Conservation (phyloP, 768 basidiomycete genomes). For the Chalciporus pseudorubinellus region DNA sequence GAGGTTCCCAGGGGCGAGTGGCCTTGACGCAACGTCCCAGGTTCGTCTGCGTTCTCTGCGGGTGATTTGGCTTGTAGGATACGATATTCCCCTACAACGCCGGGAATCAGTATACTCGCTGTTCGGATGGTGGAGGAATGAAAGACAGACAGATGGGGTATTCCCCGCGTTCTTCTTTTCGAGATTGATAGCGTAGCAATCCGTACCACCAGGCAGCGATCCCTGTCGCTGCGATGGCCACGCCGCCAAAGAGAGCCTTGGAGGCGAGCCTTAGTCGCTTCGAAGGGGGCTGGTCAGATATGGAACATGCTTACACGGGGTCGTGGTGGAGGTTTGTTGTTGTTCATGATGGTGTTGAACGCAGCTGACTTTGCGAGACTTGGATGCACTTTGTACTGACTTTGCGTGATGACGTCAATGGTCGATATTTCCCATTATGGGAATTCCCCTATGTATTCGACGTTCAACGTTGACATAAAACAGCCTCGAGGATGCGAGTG, state of each 20-base stretch:
- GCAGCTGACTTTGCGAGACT: too few species aligned
- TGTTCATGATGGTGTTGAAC: too few species aligned
- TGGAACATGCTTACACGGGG: too few species aligned
- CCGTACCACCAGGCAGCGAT: conserved; percentile 22
- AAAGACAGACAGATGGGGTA: conserved; percentile 18
- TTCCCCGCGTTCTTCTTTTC: conserved; percentile 16
- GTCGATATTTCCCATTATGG: too few species aligned
- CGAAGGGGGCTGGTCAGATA: background rate
- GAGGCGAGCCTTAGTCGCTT: background rate
- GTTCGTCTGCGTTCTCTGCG: conserved; percentile 16
- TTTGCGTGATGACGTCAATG: too few species aligned
- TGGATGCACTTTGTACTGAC: too few species aligned
- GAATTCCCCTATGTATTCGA: too few species aligned
- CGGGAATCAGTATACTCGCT: background rate
- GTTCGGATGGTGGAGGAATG: too few species aligned
- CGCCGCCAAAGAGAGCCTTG: conserved; percentile 28
- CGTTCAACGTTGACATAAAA: too few species aligned
- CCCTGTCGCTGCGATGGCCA: conserved; percentile 18
- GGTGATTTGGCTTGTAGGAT: conserved; percentile 22
- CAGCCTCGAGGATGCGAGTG: too few species aligned
- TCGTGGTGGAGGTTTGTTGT: too few species aligned
- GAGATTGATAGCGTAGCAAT: conserved; percentile 17
- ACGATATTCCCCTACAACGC: conserved; percentile 27
- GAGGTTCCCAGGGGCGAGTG: background rate
- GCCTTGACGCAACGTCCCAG: conserved; percentile 4